phyloP scores from a whole-genome alignment of 768 basidiomycete genomes.

The Xerocomellus amylosporus region DNA sequence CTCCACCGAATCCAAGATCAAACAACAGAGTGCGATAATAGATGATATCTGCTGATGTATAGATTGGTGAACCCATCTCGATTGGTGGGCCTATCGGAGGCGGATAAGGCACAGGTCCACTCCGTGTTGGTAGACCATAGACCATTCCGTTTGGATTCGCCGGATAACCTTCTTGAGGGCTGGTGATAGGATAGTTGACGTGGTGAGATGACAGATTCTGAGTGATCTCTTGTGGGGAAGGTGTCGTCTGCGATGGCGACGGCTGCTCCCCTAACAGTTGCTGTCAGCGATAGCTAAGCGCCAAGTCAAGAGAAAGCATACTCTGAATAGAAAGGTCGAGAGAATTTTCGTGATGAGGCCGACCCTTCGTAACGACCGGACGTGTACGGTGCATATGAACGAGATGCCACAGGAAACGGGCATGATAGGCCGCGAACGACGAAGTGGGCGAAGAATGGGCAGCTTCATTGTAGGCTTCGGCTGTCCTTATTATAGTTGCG shows the following conservation, averaged over 20 bases:
- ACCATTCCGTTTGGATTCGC: slow-evolving; percentile 11
- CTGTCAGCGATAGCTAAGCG: slow-evolving; percentile 10
- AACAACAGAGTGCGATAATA: slow-evolving; percentile 77
- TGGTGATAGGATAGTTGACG: slow-evolving; percentile 15
- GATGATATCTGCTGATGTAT: slow-evolving; percentile 52
- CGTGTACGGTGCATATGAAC: slow-evolving; percentile 59
- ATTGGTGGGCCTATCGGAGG: slow-evolving; percentile 35
- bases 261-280: slow-evolving; percentile 18
- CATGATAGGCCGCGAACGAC: slow-evolving; percentile 70
- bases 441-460: slow-evolving; percentile 58
- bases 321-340: slow-evolving; percentile 59
- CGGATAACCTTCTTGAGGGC: slow-evolving; percentile 20
- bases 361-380: slow-evolving; percentile 39
- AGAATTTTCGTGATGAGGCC: slow-evolving; percentile 39
- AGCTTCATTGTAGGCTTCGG: slow-evolving; percentile 76
- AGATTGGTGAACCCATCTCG: slow-evolving; percentile 1
- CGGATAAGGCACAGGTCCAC: slow-evolving; percentile 17
- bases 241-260: slow-evolving; percentile 22
- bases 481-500: slow-evolving; percentile 60
- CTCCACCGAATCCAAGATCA: slow-evolving; percentile 64
- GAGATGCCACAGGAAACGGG: slow-evolving; percentile 73
- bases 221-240: slow-evolving; percentile 21
- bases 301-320: slow-evolving; percentile 24
- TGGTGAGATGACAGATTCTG: slow-evolving; percentile 12
- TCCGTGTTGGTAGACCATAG: slow-evolving; percentile 14